phyloP scores from a whole-genome alignment of 352 stramenopile genomes.

The Phytophthora parvispora region DNA sequence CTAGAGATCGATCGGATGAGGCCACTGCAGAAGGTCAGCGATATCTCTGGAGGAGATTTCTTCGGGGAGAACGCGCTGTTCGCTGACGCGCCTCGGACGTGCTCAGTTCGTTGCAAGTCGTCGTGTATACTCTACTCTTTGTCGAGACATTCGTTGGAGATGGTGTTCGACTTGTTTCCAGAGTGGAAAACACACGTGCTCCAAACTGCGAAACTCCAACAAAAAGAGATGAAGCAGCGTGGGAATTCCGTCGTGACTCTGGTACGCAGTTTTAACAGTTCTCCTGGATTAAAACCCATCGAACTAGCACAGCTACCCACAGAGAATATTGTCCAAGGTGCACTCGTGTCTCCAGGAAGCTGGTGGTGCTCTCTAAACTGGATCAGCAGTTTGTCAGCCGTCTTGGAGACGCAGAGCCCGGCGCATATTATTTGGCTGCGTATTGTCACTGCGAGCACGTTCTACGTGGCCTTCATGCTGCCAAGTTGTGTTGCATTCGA shows the following conservation, averaged over 20 bases:
- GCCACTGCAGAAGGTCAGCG: conserved; percentile 39
- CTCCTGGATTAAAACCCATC: neutral
- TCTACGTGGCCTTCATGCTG: conserved; percentile 52
- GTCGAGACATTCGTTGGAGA: conserved; percentile 52
- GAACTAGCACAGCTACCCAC: neutral
- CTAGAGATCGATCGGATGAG: neutral
- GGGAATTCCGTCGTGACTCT: neutral
- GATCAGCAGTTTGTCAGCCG: neutral
- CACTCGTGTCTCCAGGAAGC: neutral
- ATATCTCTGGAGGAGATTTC: conserved; percentile 53
- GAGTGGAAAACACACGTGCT: conserved; percentile 63
- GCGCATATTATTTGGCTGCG: conserved; percentile 58
- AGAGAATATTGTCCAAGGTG: neutral
- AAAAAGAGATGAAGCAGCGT: conserved; percentile 30
- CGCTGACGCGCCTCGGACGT: conserved; percentile 45
- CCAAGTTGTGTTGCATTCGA: conserved; percentile 69
- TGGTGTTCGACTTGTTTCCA: conserved; percentile 63
- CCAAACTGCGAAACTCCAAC: conserved; percentile 51
- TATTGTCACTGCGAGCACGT: conserved; percentile 42
- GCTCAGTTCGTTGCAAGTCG: conserved; percentile 46
- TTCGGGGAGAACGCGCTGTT: conserved; percentile 66
- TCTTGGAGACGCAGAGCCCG: conserved; percentile 49
- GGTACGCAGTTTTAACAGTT: neutral
- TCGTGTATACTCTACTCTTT: conserved; percentile 64
- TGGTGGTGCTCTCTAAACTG: neutral